These are phyloP conservation scores for Rhodosporidiobolus odoratus DNA, from an alignment of 768 basidiomycete genomes.

Conservation along the genomic window DNA sequence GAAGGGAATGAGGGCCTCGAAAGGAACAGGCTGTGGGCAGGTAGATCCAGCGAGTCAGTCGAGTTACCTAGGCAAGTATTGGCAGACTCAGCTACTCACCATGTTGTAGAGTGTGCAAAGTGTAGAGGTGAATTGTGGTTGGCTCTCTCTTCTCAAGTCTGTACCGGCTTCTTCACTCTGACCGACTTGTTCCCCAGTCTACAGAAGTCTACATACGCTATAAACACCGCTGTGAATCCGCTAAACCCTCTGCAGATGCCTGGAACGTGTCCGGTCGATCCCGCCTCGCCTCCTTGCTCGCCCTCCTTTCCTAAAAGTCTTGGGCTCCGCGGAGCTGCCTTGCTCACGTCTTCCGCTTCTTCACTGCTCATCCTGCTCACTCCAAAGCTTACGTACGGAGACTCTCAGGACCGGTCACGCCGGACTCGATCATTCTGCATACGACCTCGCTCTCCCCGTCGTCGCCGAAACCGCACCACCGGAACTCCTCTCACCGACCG, in stretches of 20 bases:
- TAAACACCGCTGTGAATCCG: too few relatives aligned
- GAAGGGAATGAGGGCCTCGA: constrained; percentile 95
- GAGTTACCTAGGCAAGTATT: not conserved
- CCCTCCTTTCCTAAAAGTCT: not conserved
- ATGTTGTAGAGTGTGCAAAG: not conserved
- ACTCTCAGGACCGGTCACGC: too few relatives aligned
- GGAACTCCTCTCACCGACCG: too few relatives aligned
- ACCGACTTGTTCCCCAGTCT: not conserved
- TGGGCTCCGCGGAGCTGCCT: not conserved
- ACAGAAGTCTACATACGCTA: not conserved
- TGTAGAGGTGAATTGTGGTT: not conserved
- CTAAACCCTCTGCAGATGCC: too few relatives aligned
- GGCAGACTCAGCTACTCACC: not conserved
- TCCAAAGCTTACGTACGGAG: too few relatives aligned
- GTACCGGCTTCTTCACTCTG: not conserved
- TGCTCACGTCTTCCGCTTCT: too few relatives aligned
- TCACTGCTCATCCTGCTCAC: too few relatives aligned
- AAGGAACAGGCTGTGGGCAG: constrained; percentile 68
- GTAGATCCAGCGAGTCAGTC: not conserved
- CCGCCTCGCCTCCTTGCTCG: not conserved
- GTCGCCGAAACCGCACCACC: too few relatives aligned
- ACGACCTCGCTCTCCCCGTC: too few relatives aligned
- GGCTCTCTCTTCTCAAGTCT: too few relatives aligned
- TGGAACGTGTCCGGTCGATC: not conserved
- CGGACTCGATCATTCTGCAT: too few relatives aligned